Conservation (phyloP, 768 basidiomycete species). For the Pluteus cervinus region DNA sequence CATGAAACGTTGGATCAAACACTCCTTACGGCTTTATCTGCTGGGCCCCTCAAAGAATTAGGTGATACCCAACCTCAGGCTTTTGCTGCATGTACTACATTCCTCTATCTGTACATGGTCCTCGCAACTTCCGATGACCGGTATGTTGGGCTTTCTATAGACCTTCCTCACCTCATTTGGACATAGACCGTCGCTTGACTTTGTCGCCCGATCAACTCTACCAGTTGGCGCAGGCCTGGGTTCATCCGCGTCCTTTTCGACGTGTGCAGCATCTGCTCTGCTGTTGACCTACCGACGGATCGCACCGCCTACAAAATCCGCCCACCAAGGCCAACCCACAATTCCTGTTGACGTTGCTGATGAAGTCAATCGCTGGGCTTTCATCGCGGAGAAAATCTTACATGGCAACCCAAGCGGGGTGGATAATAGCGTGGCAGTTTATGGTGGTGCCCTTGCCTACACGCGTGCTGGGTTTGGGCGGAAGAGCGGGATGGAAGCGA, state of each 20-base stretch:
- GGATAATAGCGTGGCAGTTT: slow-evolving; percentile 91
- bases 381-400: slow-evolving; percentile 90
- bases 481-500: slow-evolving; percentile 77
- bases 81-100: slow-evolving; percentile 51
- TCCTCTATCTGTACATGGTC: slow-evolving; percentile 91
- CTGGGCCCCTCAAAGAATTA: slow-evolving; percentile 31
- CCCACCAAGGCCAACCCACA: slow-evolving; percentile 60
- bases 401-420: slow-evolving; percentile 98
- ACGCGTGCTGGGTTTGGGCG: slow-evolving; percentile 73
- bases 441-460: slow-evolving; percentile 90
- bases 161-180: slow-evolving; percentile 9
- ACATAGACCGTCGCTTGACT: slow-evolving; percentile 68
- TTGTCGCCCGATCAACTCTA: slow-evolving; percentile 80
- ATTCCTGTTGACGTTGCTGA: slow-evolving; percentile 63
- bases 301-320: slow-evolving; percentile 46
- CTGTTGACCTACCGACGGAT: slow-evolving; percentile 74
- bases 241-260: slow-evolving; percentile 93
- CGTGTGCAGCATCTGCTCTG: slow-evolving; percentile 75
- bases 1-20: slow-evolving; percentile 65
- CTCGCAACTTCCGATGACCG: slow-evolving; percentile 50
- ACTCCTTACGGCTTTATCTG: slow-evolving; percentile 66
- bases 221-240: slow-evolving; percentile 96
- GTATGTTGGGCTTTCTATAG: slow-evolving; percentile 33
- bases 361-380: slow-evolving; percentile 88
- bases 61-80: slow-evolving; percentile 32